These are phyloP conservation scores for Vigna unguiculata DNA, from an alignment of 306 rosid species.

Conservation along the genomic window DNA sequence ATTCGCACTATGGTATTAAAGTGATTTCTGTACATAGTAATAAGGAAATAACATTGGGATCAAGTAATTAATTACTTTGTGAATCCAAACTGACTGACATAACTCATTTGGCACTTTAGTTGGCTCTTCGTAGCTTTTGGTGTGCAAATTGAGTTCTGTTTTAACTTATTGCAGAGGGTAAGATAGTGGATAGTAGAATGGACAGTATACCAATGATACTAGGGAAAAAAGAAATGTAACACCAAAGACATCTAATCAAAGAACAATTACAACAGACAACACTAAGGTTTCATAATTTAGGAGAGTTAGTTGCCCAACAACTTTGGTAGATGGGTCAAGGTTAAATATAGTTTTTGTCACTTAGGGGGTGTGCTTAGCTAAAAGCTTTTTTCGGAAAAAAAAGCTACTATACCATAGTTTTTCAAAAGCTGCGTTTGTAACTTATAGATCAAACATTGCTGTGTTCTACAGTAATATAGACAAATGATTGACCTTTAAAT, in stretches of 20 bases:
- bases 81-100: background rate
- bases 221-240: background rate
- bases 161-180: background rate
- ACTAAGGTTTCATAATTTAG: background rate
- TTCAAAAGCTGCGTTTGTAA: background rate
- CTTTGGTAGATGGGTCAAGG: background rate
- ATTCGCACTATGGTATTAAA: constrained; percentile 12
- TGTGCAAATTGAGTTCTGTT: background rate
- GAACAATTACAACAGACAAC: background rate
- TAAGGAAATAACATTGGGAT: constrained; percentile 14
- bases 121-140: constrained; percentile 1
- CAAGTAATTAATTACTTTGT: constrained; percentile 11
- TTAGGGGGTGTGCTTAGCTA: background rate
- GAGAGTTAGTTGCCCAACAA: background rate
- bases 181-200: background rate
- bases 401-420: background rate
- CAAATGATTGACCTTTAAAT: background rate
- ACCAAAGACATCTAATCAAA: background rate
- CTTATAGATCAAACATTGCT: background rate
- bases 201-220: background rate
- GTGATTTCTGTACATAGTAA: background rate
- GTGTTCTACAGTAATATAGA: no score
- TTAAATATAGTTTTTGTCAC: background rate
- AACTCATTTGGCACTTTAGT: background rate
- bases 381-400: background rate